Conservation (phyloP, 2,329 filamentous ascomycete species). For the Penicillium sp. region DNA sequence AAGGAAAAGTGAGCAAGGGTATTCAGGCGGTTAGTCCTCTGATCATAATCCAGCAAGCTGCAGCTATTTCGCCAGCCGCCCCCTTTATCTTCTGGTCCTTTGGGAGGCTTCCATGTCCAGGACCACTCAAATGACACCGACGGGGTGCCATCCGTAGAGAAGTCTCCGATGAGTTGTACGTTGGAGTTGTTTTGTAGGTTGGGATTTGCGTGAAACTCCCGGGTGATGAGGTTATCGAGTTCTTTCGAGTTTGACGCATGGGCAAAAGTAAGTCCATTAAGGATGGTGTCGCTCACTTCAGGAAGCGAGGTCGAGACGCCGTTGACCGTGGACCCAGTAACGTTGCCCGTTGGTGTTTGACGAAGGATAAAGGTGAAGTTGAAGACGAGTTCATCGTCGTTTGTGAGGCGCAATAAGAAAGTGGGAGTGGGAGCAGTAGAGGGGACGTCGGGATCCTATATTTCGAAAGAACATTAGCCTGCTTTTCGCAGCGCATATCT, state of each 20-base stretch:
- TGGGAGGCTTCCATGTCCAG: conserved; percentile 96
- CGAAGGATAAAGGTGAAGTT: conserved; percentile 85
- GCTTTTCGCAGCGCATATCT: neutral
- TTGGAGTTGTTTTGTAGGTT: conserved; percentile 98
- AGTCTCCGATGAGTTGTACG: conserved; percentile 92
- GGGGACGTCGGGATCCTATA: conserved; percentile 72
- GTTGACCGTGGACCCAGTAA: conserved; percentile 53
- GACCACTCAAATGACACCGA: conserved; percentile 91
- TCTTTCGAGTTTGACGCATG: conserved; percentile 84
- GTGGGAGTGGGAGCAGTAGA: conserved; percentile 53
- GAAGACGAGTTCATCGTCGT: conserved; percentile 90
- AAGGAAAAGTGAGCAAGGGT: conserved; percentile 92
- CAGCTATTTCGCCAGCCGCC: conserved; percentile 96
- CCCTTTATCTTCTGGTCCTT: conserved; percentile 73
- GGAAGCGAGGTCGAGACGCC: conserved; percentile 53
- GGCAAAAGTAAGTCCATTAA: conserved; percentile 89
- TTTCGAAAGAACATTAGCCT: conserved; percentile 11
- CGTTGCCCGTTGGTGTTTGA: conserved; percentile 49
- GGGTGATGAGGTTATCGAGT: conserved; percentile 87
- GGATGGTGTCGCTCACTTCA: conserved; percentile 65
- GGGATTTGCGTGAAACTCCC: conserved; percentile 94
- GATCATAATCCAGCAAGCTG: conserved; percentile 97
- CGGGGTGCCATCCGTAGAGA: conserved; percentile 75
- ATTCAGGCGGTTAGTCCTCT: conserved; percentile 82
- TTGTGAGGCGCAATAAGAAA: conserved; percentile 83